Percentiles rank a stretch among this genome's conserved stretches.
Evolutionary conservation across 2,329 filamentous ascomycete species (phyloP).

Genomic region (Thermothelomyces thermophilus): DNA sequence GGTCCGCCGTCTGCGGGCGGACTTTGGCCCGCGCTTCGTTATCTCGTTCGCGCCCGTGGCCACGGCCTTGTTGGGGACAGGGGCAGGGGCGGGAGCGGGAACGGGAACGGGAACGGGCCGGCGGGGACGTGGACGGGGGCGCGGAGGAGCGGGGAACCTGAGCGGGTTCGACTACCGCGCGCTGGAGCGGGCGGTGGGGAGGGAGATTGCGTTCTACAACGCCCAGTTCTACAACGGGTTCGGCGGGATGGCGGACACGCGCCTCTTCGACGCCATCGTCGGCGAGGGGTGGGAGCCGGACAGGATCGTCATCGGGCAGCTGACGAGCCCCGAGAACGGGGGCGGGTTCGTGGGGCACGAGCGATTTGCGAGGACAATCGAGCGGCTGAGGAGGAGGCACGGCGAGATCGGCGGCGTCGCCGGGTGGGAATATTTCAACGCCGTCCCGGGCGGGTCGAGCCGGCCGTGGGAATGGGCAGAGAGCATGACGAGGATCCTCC

Average conservation of each 20-base stretch:
- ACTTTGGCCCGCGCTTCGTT: conserved; percentile 61
- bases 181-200: conserved; percentile 61
- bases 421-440: conserved; percentile 95
- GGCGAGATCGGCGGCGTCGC: conserved; percentile 77
- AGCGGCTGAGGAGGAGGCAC: conserved; percentile 43
- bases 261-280: conserved; percentile 46
- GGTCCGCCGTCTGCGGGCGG: conserved; percentile 54
- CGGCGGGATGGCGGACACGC: conserved; percentile 49
- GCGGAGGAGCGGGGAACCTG: conserved; percentile 54
- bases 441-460: conserved; percentile 54
- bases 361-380: conserved; percentile 39
- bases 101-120: no score
- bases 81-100: no score
- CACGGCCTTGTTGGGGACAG: conserved; percentile 59
- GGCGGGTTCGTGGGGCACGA: conserved; percentile 44
- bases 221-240: conserved; percentile 91
- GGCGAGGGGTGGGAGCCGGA: conserved; percentile 62
- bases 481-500: conserved; percentile 49
- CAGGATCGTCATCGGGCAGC: conserved; percentile 71
- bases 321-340: conserved; percentile 74
- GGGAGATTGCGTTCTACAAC: conserved; percentile 75
- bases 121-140: conserved; percentile 30
- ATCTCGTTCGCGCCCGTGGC: conserved; percentile 75
- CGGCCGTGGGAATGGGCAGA: conserved; percentile 74
- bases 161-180: conserved; percentile 76